Base-by-base conservation (phyloP, 2,329 filamentous ascomycete species). In the Rhinocladiella mackenziei region DNA sequence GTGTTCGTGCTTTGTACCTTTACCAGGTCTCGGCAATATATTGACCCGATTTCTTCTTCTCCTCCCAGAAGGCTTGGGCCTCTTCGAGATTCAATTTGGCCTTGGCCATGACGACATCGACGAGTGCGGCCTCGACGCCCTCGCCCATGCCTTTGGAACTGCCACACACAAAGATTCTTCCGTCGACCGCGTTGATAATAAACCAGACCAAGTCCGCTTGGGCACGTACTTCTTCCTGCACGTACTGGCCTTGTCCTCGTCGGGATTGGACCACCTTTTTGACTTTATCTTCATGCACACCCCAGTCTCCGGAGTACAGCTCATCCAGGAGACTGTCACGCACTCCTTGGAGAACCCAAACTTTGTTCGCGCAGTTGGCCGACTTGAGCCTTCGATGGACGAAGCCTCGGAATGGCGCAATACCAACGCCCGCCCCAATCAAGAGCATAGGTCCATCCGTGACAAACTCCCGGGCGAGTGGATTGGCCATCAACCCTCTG, bases 161-260 rank as follows among this genome's bases (percentile, higher is more conserved):
- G 37, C 92, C 92, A 64, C 92, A 98, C 46, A 98, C 92, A 63
- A 98, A 98, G 39, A 97, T 82, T 39, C 92, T 82, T 1, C 92
- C 92, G 60, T 98, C 92, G n/a, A 97, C 75, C 2, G 89, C 82
- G 64, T 97, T 97, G 73, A 94, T 86, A 53, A 97, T 89, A 65
- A 88, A 94, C 92, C 92, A 98, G 11, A 97, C 91, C n/a, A 97
- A 77, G 61, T 97, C 92, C 1, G 89, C 87, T 64, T 97, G 92
- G 53, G 86, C 77, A 8, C 79, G 75, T 6, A 98, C 91, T 66
- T 97, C 92, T 60, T 98, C 92, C 63, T 98, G 92, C 2, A 98
- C 92, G 61, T 98, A 98, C 54, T 84, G 83, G 52, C 87, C 86
- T 56, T 89, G 84, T 33, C 85, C 86, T 36, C 74, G 76, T 39